Evolutionary conservation across 1,284 basidiomycete species (phyloP).

Genomic region (Lentinula novae-zelandiae): DNA sequence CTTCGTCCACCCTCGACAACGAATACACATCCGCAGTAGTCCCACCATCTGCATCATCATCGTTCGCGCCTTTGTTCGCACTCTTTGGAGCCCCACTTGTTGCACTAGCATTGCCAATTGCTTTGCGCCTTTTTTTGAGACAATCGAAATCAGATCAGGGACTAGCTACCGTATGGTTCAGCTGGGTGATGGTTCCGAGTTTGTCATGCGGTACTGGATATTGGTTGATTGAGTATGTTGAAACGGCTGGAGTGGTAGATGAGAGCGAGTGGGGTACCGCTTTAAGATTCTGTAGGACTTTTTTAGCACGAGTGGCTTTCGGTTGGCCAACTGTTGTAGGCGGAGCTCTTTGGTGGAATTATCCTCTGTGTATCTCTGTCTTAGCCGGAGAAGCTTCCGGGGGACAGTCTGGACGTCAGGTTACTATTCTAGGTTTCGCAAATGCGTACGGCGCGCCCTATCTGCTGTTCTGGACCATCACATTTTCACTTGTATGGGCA

Average conservation of each 20-base stretch:
- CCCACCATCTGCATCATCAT: conserved; percentile 3
- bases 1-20: conserved; percentile 26
- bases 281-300: conserved; percentile 53
- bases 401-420: conserved; percentile 30
- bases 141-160: conserved; percentile 76
- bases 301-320: conserved; percentile 59
- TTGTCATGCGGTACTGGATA: conserved; percentile 58
- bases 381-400: conserved; percentile 8
- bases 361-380: conserved; percentile 61
- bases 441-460: conserved; percentile 90
- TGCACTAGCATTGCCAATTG: conserved; percentile 55
- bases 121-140: conserved; percentile 55
- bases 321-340: conserved; percentile 50
- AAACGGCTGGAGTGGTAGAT: conserved; percentile 47
- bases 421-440: conserved; percentile 82
- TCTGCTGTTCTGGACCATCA: conserved; percentile 73
- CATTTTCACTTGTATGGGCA: conserved; percentile 64
- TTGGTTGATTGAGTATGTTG: conserved; percentile 82
- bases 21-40: conserved; percentile 1
- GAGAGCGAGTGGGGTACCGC: conserved; percentile 30
- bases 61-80: conserved; percentile 57
- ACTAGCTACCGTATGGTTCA: conserved; percentile 62
- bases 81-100: conserved; percentile 53
- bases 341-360: conserved; percentile 61
- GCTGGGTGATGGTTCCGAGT: conserved; percentile 51